These are phyloP conservation scores for Apiospora rasikravindrae DNA, from an alignment of 2,329 filamentous ascomycete genomes.

Conservation along the genomic window DNA sequence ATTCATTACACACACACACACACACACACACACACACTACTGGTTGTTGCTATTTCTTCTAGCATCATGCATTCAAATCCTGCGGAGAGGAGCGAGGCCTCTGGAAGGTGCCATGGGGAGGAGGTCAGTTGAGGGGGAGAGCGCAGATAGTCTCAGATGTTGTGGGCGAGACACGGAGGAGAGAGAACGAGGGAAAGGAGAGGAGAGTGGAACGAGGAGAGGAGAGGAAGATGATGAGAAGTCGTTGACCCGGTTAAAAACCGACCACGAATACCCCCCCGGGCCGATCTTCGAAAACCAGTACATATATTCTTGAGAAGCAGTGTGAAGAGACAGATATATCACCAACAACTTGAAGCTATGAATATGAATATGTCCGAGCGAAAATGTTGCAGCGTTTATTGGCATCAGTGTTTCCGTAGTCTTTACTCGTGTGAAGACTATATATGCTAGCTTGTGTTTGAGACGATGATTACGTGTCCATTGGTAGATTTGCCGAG, in stretches of 20 bases:
- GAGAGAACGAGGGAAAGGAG: neutral
- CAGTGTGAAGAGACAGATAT: neutral
- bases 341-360: neutral
- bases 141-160: neutral
- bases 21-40: no score
- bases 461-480: neutral
- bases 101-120: neutral
- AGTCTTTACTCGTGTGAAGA: neutral
- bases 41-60: neutral
- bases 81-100: neutral
- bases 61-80: neutral
- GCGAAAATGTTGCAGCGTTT: neutral
- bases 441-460: neutral
- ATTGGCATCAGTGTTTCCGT: neutral
- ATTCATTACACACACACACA: slow-evolving; percentile 2
- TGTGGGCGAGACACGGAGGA: neutral
- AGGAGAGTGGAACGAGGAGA: neutral
- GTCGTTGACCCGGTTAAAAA: neutral
- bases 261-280: slow-evolving; percentile 5
- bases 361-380: neutral
- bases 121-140: neutral
- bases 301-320: slow-evolving; percentile 10
- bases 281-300: neutral
- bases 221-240: neutral
- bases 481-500: neutral